Evolutionary conservation across 2,329 filamentous ascomycete species (phyloP).

Genomic region (Colletotrichum plurivorum): DNA sequence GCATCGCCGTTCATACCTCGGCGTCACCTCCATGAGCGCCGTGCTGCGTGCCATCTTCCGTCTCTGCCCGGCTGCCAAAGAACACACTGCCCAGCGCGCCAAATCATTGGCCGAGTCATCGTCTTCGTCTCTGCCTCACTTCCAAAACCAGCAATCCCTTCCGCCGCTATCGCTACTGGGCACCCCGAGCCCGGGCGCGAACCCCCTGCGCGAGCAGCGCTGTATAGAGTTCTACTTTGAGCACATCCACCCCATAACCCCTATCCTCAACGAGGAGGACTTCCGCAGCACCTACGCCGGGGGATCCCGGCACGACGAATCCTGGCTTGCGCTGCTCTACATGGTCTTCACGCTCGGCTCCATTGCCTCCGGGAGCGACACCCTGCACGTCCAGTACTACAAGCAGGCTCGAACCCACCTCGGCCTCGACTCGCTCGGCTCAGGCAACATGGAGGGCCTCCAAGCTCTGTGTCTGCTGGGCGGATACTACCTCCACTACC

Average conservation of each 20-base stretch:
- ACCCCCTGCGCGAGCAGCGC: conserved; percentile 48
- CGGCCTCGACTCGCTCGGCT: conserved; percentile 68
- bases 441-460: conserved; percentile 47
- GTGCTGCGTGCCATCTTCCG: conserved; percentile 70
- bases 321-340: conserved; percentile 73
- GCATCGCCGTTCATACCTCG: conserved; percentile 71
- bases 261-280: conserved; percentile 71
- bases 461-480: conserved; percentile 43
- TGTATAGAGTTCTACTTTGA: conserved; percentile 74
- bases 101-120: conserved; percentile 43
- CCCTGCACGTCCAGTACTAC: conserved; percentile 70
- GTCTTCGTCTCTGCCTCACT: conserved; percentile 46
- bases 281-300: conserved; percentile 55
- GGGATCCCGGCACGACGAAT: conserved; percentile 66
- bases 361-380: conserved; percentile 69
- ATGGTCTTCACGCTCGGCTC: conserved; percentile 75
- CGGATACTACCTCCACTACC: conserved; percentile 44
- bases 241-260: conserved; percentile 71
- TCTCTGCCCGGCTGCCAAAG: conserved; percentile 49
- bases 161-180: conserved; percentile 39
- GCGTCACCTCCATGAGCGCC: conserved; percentile 75
- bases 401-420: conserved; percentile 67
- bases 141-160: conserved; percentile 51
- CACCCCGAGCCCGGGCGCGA: conserved; percentile 57
- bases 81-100: conserved; percentile 45